phyloP scores from a whole-genome alignment of 1,139 yeast species.

The Scheffersomyces illinoinensis region DNA sequence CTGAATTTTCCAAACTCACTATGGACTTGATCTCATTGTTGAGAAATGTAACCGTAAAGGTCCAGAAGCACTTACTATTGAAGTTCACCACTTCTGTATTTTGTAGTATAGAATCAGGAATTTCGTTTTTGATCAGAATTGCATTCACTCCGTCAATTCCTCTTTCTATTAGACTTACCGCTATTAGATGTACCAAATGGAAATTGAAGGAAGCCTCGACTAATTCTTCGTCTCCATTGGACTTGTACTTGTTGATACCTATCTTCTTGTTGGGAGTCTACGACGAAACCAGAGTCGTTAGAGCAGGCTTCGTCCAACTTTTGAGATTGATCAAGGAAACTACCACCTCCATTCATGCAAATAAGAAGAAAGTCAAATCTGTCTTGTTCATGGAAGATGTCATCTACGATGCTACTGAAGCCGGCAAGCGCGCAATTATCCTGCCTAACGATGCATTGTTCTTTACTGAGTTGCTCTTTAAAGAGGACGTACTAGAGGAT shows the following conservation, averaged over 20 bases:
- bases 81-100: constrained; percentile 25
- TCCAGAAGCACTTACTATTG: constrained; percentile 16
- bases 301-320: constrained; percentile 27
- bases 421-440: constrained; percentile 52
- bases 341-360: constrained; percentile 17
- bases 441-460: constrained; percentile 63
- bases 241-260: constrained; percentile 39
- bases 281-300: constrained; percentile 29
- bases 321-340: constrained; percentile 21
- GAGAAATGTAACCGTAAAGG: constrained; percentile 14
- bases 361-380: constrained; percentile 23
- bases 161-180: constrained; percentile 48
- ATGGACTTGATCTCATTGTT: constrained; percentile 31
- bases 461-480: constrained; percentile 46
- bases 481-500: constrained; percentile 26
- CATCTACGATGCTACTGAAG: constrained; percentile 40
- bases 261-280: constrained; percentile 36
- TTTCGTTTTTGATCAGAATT: constrained; percentile 61
- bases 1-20: constrained; percentile 44
- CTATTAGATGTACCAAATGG: constrained; percentile 41
- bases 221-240: constrained; percentile 16
- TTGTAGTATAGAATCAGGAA: constrained; percentile 32
- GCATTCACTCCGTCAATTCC: constrained; percentile 61
- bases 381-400: constrained; percentile 40
- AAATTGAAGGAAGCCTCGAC: constrained; percentile 35